Evolutionary conservation across 2,329 filamentous ascomycete genomes (phyloP).

Genomic region (Aspergillus intermedius): DNA sequence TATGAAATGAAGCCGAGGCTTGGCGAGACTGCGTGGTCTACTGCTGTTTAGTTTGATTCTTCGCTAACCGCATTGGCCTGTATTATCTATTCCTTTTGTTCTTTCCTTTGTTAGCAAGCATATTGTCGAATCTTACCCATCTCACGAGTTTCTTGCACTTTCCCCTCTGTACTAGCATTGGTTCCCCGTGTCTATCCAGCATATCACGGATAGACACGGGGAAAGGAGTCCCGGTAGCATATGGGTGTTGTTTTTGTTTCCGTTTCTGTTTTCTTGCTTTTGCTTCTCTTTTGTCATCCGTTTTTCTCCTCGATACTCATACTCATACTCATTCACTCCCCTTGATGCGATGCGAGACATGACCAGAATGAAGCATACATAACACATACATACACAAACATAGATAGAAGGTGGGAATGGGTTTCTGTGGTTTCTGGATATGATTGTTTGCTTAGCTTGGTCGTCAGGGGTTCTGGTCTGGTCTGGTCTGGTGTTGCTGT

Average conservation of each 20-base stretch:
- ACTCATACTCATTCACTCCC: background rate
- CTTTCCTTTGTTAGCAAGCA: background rate
- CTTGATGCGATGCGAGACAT: constrained; percentile 11
- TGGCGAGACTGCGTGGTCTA: constrained; percentile 31
- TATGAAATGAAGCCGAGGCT: constrained; percentile 55
- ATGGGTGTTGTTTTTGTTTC: background rate
- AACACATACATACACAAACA: constrained; percentile 1
- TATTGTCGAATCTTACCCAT: background rate
- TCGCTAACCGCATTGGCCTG: background rate
- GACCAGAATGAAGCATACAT: constrained; percentile 21
- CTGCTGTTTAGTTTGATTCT: constrained; percentile 21
- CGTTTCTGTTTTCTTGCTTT: background rate
- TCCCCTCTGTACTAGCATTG: constrained; percentile 8
- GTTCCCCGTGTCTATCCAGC: constrained; percentile 1
- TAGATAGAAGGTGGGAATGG: constrained; percentile 15
- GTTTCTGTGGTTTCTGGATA: background rate
- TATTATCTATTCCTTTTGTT: background rate
- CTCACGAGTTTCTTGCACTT: constrained; percentile 5
- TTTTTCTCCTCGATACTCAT: constrained; percentile 2
- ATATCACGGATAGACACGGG: no score
- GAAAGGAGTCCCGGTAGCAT: no score
- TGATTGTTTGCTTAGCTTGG: constrained; percentile 12
- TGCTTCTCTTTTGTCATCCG: background rate
- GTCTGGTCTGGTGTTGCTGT: constrained; percentile 7
- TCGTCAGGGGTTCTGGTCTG: constrained; percentile 13